phyloP scores from a whole-genome alignment of 2,329 filamentous ascomycete genomes.

The Fusarium denticulatum region DNA sequence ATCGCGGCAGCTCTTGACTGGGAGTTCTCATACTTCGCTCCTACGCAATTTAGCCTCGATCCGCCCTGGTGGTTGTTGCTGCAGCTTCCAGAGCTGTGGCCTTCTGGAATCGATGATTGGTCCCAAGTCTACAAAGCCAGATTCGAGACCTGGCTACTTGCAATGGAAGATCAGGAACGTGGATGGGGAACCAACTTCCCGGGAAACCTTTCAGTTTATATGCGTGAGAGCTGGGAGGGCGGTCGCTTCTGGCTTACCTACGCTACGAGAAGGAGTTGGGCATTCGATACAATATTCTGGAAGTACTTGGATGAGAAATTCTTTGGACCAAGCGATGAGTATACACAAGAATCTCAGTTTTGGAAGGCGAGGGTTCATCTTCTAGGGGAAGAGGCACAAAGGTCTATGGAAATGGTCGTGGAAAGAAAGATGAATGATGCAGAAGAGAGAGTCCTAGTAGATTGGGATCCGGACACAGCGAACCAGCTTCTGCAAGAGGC shows the following conservation, averaged over 20 bases:
- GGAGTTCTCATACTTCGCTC: background rate
- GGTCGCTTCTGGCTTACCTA: background rate
- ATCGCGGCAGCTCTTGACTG: background rate
- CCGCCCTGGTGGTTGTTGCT: background rate
- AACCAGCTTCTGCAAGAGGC: background rate
- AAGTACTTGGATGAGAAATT: background rate
- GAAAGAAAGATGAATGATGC: background rate
- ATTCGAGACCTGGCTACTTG: background rate
- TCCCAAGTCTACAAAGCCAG: background rate
- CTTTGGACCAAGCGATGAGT: background rate
- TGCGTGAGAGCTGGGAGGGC: background rate
- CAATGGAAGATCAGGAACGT: background rate
- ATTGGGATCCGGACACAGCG: background rate
- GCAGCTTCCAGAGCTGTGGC: background rate
- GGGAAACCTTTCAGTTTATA: background rate
- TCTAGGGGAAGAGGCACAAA: background rate
- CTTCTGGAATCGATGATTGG: background rate
- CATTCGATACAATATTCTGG: background rate
- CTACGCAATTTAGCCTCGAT: background rate
- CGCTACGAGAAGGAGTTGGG: background rate
- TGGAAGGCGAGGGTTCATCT: background rate
- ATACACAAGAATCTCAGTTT: background rate
- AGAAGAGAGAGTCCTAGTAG: background rate
- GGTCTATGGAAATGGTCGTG: background rate
- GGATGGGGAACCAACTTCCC: background rate